These are phyloP conservation scores for Prunus armeniaca DNA, from an alignment of 306 rosid genomes.

Conservation along the genomic window DNA sequence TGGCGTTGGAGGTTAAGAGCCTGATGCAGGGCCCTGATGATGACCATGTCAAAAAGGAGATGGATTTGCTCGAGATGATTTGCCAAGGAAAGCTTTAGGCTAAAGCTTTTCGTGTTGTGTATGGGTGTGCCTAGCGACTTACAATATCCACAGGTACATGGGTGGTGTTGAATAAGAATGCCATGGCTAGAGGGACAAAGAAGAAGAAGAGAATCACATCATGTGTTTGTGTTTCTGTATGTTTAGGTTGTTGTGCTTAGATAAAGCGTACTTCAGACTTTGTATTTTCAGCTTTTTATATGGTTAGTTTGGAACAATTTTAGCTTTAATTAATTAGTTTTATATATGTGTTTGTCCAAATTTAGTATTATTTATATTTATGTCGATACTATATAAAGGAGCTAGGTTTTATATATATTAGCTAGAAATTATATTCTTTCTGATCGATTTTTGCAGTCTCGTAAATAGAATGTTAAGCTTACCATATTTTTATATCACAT, in stretches of 20 bases:
- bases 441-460: too few species aligned
- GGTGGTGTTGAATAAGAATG: too few species aligned
- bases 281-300: not conserved
- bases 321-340: not conserved
- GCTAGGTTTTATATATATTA: too few species aligned
- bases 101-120: too few species aligned
- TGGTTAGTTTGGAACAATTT: not conserved
- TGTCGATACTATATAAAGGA: too few species aligned
- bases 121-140: too few species aligned
- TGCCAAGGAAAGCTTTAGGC: constrained; percentile 14
- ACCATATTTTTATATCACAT: too few species aligned
- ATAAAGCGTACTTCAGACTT: not conserved
- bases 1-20: constrained; percentile 25
- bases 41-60: constrained; percentile 25
- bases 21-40: constrained; percentile 20
- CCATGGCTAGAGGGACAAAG: too few species aligned
- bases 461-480: too few species aligned
- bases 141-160: too few species aligned
- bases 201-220: too few species aligned
- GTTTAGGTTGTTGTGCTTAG: not conserved
- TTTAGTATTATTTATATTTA: not conserved
- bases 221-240: not conserved
- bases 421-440: too few species aligned
- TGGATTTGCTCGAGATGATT: constrained; percentile 40
- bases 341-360: not conserved